Base-by-base conservation (phyloP, 2,329 filamentous ascomycete species). In the Colletotrichum sp. region DNA sequence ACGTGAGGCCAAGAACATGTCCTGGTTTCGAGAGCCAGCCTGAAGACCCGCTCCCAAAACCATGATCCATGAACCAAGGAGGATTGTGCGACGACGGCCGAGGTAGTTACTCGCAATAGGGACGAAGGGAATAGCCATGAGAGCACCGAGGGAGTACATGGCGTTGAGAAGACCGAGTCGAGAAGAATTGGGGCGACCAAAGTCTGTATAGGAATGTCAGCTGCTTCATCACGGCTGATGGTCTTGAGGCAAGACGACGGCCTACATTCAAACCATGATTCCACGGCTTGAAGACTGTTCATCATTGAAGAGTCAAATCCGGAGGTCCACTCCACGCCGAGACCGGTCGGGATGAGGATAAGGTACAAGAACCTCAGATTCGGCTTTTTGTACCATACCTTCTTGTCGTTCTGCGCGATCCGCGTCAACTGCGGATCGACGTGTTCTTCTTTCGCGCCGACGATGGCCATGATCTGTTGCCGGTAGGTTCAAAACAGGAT, bases 1-100 rank as follows among this genome's bases (percentile, higher is more conserved):
- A 66, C 90, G 86, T 21, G 88, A 85, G 12, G 88, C 83, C 55
- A 91, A 84, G 78, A 90, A 92, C 89, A 91, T 83, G 66, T 82
- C 89, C 76, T 82, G 32, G 9, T 75, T 67, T 3, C 73, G 36
- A 4, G 73, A 21, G 18, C 86, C 86, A 15, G 87, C 80, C 66
- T 85, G 83, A 0, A 86, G 48, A 16, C 81, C 76, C 0, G 80
- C 81, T 13, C 83, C 83, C 6, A 79, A 24, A n/a, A 83, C 81
- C 78, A 83, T 83, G 16, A 85, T 82, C 2, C 81, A 76, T 12
- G 79, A 82, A 0, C 82, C 83, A 0, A 81, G 73, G 0, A 80
- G 80, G 30, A 85, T 83, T 15, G 79, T 82, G 70, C 79, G 79
- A 5, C 80, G 79, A 18, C 83, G 76, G 0, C 84, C 84, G 6